Evolutionary conservation across 78 protist genomes (phyloP).

Genomic region (Monosiga brevicollis): DNA sequence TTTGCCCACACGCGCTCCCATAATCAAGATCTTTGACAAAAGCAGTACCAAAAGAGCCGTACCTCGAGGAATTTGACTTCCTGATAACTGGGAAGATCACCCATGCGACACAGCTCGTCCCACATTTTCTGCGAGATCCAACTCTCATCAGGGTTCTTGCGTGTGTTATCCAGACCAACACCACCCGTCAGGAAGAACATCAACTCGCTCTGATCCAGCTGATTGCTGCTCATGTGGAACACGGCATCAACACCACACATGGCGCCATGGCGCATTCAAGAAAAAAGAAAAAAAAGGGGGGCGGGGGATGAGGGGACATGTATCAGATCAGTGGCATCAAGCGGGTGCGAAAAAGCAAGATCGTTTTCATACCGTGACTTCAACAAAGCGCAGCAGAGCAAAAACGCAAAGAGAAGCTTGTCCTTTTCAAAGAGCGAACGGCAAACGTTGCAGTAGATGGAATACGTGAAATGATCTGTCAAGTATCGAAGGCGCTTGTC

Average conservation of each 20-base stretch:
- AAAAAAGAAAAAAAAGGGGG: too few relatives aligned
- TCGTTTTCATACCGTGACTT: too few relatives aligned
- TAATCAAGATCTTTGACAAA: not conserved
- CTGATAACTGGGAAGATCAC: not conserved
- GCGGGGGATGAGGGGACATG: too few relatives aligned
- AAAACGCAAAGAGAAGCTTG: constrained; percentile 57
- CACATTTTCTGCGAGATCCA: constrained; percentile 47
- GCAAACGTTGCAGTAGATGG: constrained; percentile 42
- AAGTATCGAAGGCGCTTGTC: constrained; percentile 12
- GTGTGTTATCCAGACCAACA: not conserved
- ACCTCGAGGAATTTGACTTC: constrained; percentile 63
- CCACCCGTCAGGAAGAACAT: constrained; percentile 56
- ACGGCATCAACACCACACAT: too few relatives aligned
- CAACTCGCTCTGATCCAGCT: constrained; percentile 12
- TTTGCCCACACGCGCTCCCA: not conserved
- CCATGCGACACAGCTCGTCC: constrained; percentile 29
- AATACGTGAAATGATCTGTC: constrained; percentile 17
- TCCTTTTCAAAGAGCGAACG: constrained; percentile 58
- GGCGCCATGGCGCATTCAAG: too few relatives aligned
- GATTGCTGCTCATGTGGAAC: too few relatives aligned
- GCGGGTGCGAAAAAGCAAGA: too few relatives aligned
- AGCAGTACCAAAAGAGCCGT: not conserved
- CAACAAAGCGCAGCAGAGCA: not conserved
- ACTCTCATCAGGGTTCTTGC: not conserved
- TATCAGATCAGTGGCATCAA: too few relatives aligned